Percentiles rank a stretch among this genome's conserved stretches.
phyloP scores from a whole-genome alignment of 2,329 filamentous ascomycete genomes.

The Colletotrichum sp. region DNA sequence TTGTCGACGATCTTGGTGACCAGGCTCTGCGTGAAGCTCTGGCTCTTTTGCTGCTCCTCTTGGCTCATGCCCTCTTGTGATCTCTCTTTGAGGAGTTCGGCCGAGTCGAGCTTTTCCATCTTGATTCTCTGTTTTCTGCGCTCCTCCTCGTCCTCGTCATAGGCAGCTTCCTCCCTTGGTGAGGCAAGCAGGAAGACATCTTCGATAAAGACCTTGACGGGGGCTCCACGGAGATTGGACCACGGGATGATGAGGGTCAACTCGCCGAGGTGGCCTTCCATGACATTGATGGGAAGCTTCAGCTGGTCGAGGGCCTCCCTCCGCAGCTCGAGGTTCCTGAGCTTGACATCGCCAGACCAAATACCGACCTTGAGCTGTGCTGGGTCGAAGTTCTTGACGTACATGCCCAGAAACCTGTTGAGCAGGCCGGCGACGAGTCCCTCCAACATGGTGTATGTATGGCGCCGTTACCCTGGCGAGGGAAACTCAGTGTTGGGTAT shows the following conservation, averaged over 20 bases:
- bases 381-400: conserved; percentile 99
- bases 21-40: conserved; percentile 95
- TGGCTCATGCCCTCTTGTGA: conserved; percentile 91
- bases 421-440: conserved; percentile 95
- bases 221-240: conserved; percentile 90
- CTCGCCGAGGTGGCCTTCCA: conserved; percentile 91
- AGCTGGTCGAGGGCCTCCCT: conserved; percentile 97
- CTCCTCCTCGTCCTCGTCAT: conserved; percentile 92
- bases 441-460: conserved; percentile 82
- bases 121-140: conserved; percentile 87
- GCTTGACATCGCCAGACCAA: conserved; percentile 97
- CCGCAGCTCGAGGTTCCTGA: conserved; percentile 89
- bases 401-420: conserved; percentile 99
- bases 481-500: conserved; percentile 6
- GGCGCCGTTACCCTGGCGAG: conserved; percentile 74
- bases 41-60: conserved; percentile 96
- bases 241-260: conserved; percentile 94
- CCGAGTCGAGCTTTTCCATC: conserved; percentile 98
- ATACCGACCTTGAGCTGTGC: conserved; percentile 98
- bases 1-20: conserved; percentile 98
- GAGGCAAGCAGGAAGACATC: conserved; percentile 96
- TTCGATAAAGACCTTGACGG: conserved; percentile 93
- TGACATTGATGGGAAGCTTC: conserved; percentile 93
- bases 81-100: conserved; percentile 90
- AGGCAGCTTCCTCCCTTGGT: conserved; percentile 93